phyloP scores from a whole-genome alignment of 257 asterid species.

The Lycium barbarum region DNA sequence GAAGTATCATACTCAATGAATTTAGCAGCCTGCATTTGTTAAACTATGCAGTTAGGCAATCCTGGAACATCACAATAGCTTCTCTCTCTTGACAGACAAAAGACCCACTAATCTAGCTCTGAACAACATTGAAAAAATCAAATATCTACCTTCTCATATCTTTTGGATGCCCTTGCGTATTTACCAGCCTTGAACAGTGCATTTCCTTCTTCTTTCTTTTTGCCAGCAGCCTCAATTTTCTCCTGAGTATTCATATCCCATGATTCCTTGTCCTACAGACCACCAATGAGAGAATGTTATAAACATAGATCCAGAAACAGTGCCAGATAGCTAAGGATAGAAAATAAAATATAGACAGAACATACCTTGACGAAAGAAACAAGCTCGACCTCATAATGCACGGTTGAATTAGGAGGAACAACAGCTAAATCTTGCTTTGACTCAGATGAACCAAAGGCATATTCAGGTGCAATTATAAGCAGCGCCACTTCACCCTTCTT shows the following conservation, averaged over 20 bases:
- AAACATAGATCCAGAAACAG: not conserved
- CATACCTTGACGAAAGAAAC: constrained; percentile 68
- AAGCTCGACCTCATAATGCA: constrained; percentile 64
- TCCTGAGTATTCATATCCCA: constrained; percentile 75
- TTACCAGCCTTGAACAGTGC: constrained; percentile 66
- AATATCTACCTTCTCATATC: constrained; percentile 66
- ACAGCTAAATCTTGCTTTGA: constrained; percentile 60
- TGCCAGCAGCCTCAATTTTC: constrained; percentile 71
- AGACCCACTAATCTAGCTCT: not conserved
- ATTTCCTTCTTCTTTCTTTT: constrained; percentile 81
- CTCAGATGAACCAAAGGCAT: constrained; percentile 65
- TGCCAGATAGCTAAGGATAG: not conserved
- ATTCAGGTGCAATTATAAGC: constrained; percentile 64
- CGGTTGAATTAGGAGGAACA: constrained; percentile 71
- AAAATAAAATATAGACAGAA: not conserved
- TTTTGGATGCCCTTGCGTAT: constrained; percentile 62
- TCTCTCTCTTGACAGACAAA: constrained; percentile 1
- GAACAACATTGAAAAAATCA: not conserved
- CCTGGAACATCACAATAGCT: not conserved
- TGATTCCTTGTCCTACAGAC: constrained; percentile 69
- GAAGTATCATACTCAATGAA: constrained; percentile 48
- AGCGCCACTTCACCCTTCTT: constrained; percentile 68
- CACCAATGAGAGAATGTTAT: not conserved
- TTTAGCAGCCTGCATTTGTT: constrained; percentile 62
- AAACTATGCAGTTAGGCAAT: not conserved